Evolutionary conservation across 1,284 basidiomycete genomes (phyloP), one percentile per base, ranked within the genome.

Genomic region (Tausonia pullulans): DNA sequence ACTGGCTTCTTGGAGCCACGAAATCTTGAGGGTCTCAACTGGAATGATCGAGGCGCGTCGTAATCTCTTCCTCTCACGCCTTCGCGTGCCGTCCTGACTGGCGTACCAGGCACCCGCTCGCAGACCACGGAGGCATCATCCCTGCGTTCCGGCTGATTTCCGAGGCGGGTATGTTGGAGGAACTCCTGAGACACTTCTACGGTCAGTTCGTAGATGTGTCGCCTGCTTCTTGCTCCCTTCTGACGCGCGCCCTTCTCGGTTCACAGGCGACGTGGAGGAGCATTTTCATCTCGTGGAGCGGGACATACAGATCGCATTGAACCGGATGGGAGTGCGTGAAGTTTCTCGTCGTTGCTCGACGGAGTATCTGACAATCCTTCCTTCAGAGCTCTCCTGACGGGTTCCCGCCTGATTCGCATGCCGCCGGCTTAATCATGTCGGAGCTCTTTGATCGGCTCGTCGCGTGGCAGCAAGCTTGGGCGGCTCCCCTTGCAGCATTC

Each of bases 391-490:
- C 64, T 50, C 63, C 65, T 16, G 56, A 61, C 11, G 49, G 62
- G 2, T 54, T 69, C 40, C 68, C 70, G 11, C 64, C 63, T 7
- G 57, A 55, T 7, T 58, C 60, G 5, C 53, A 70, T 46, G 63
- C 65, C 10, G 56, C 69, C 16, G 13, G 61, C 4, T 9, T 53
- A 3, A 61, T 70, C 54, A 72, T 75, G 71, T 66, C 61, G 4
- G 71, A 73, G 49, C 60, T 75, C 54, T 67, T 76, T 16, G 74
- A 76, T 16, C 68, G 74, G 10, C 58, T 74, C 41, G 69, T 71
- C 0, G 50, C 68, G 0, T 78, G 76, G 76, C 74, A 76, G 59
- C 67, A 74, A 61, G 70, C 71, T 13, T 76, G 76, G 75, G 73
- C 70, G 3, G 61, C 68, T 2, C 74, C 73, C 3, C 64, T 75